Percentiles rank a stretch among this genome's conserved stretches.
Conservation (phyloP, 192 early-diverging fungal genomes). For the Entomortierella parvispora region DNA sequence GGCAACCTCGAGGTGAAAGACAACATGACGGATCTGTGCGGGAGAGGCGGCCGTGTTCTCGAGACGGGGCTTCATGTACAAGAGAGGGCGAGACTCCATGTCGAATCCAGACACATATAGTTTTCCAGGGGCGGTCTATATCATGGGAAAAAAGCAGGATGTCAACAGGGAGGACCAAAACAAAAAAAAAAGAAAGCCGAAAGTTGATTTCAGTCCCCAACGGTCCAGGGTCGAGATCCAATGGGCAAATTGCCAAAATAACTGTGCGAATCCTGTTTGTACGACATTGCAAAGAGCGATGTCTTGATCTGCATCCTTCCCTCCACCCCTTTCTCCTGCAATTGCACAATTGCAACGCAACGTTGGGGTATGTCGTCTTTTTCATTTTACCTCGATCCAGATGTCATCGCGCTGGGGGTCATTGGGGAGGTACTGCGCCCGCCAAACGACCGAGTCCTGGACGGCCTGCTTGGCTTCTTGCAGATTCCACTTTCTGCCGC, state of each 20-base stretch:
- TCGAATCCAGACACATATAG: slow-evolving; percentile 88
- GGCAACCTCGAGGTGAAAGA: slow-evolving; percentile 84
- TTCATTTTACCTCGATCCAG: slow-evolving; percentile 69
- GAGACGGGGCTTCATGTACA: slow-evolving; percentile 80
- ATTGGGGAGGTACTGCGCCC: slow-evolving; percentile 75
- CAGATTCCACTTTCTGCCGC: slow-evolving; percentile 77
- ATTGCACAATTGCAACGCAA: background rate
- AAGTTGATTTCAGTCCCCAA: too few species aligned
- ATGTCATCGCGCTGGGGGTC: slow-evolving; percentile 77
- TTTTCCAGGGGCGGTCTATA: slow-evolving; percentile 79
- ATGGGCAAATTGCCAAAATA: too few species aligned
- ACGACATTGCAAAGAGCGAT: too few species aligned
- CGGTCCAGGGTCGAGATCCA: too few species aligned
- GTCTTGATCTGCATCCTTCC: too few species aligned
- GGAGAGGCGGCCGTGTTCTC: slow-evolving; percentile 83
- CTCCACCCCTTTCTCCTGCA: slow-evolving; percentile 10
- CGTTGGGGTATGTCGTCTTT: background rate
- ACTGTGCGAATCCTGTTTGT: too few species aligned
- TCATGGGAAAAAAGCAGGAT: slow-evolving; percentile 7
- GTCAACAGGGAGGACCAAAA: slow-evolving; percentile 13
- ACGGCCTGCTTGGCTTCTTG: slow-evolving; percentile 72
- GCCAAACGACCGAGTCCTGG: slow-evolving; percentile 83
- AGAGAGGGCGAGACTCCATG: slow-evolving; percentile 74
- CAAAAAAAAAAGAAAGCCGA: background rate
- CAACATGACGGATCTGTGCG: slow-evolving; percentile 81